These are phyloP conservation scores for Calonectria multiphialidica DNA, from an alignment of 2,329 filamentous ascomycete genomes.

Conservation along the genomic window DNA sequence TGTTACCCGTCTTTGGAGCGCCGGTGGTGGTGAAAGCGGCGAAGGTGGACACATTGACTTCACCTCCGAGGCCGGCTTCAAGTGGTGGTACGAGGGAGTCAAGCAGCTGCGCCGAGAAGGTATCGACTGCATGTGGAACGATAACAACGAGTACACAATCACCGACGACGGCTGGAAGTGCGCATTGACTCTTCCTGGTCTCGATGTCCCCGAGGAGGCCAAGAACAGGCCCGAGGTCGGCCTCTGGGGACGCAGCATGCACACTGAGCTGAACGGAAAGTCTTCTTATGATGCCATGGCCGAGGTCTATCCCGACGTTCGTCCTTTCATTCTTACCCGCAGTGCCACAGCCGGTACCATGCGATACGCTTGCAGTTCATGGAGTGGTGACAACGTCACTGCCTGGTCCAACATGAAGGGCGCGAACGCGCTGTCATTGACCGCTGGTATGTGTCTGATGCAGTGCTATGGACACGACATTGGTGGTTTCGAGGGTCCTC, in stretches of 20 bases:
- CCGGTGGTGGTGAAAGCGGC: conserved; percentile 77
- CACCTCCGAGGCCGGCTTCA: conserved; percentile 73
- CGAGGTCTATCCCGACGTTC: conserved; percentile 66
- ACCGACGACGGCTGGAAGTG: conserved; percentile 75
- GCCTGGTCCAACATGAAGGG: conserved; percentile 81
- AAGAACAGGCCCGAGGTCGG: conserved; percentile 65
- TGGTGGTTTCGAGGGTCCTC: conserved; percentile 80
- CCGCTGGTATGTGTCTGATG: conserved; percentile 75
- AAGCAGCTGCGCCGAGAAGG: conserved; percentile 71
- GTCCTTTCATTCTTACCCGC: conserved; percentile 77
- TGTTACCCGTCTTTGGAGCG: conserved; percentile 76
- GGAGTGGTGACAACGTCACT: conserved; percentile 82
- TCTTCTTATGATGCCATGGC: conserved; percentile 76
- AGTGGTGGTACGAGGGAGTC: conserved; percentile 80
- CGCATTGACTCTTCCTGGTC: conserved; percentile 59
- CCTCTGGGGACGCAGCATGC: conserved; percentile 76
- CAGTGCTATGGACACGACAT: conserved; percentile 82
- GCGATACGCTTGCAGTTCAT: conserved; percentile 77
- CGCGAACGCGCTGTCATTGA: conserved; percentile 76
- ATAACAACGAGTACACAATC: conserved; percentile 82
- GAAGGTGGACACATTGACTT: conserved; percentile 81
- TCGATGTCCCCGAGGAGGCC: conserved; percentile 51
- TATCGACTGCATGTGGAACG: conserved; percentile 83
- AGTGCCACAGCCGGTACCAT: conserved; percentile 79
- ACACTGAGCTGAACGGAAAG: conserved; percentile 79